phyloP scores from a whole-genome alignment of 768 basidiomycete genomes.

The Kwoniella newhampshirensis region DNA sequence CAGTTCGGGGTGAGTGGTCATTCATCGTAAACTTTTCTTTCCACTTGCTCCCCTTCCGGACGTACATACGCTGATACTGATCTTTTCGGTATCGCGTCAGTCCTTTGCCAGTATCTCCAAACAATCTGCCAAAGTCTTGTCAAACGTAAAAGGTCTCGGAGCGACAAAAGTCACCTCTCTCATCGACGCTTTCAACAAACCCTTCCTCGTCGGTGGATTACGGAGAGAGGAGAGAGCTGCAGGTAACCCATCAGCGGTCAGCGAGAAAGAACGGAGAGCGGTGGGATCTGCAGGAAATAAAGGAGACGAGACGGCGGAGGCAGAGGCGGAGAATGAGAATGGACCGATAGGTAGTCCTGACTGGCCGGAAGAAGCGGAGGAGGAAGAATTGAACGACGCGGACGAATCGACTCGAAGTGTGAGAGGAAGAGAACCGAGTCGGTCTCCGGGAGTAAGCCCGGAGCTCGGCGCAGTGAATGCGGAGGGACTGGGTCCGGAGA shows the following conservation, averaged over 20 bases:
- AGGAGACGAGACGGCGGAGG: slow-evolving; percentile 6
- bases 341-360: slow-evolving; percentile 28
- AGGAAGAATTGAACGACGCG: slow-evolving; percentile 9
- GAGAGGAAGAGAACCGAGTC: slow-evolving; percentile 20
- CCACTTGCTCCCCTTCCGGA: background rate
- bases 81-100: slow-evolving; percentile 55
- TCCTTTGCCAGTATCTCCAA: slow-evolving; percentile 79
- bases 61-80: background rate
- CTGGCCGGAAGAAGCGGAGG: slow-evolving; percentile 30
- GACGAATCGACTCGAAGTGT: slow-evolving; percentile 1
- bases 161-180: slow-evolving; percentile 89
- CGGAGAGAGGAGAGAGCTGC: slow-evolving; percentile 5
- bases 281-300: slow-evolving; percentile 4
- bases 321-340: slow-evolving; percentile 1
- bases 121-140: slow-evolving; percentile 70
- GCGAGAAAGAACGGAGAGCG: slow-evolving; percentile 5
- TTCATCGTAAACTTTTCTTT: background rate
- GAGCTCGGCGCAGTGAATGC: slow-evolving; percentile 8
- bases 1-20: slow-evolving; percentile 78
- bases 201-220: slow-evolving; percentile 59
- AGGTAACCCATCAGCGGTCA: background rate
- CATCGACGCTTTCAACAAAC: slow-evolving; percentile 85
- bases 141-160: slow-evolving; percentile 86
- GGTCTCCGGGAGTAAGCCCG: slow-evolving; percentile 39
- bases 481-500: slow-evolving; percentile 2